These are phyloP conservation scores for Tilletia setariae DNA, from an alignment of 1,284 basidiomycete species.

Conservation along the genomic window DNA sequence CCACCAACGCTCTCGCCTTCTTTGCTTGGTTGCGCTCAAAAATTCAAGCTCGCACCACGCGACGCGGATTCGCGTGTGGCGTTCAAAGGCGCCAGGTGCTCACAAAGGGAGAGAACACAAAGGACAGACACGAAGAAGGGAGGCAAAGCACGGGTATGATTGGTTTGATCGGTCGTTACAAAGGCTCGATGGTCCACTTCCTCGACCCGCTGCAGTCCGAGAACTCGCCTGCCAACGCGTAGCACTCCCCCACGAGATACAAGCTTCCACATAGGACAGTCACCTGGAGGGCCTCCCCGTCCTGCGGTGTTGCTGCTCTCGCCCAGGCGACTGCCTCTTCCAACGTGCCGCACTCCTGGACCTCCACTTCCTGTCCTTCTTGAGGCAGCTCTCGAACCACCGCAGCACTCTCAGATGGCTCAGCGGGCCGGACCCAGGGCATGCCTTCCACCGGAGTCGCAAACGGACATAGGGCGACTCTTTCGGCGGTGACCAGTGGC, in stretches of 20 bases:
- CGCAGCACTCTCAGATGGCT: slow-evolving; percentile 19
- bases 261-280: slow-evolving; percentile 47
- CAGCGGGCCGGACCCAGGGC: slow-evolving; percentile 45
- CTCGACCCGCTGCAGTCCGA: neutral
- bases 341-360: neutral
- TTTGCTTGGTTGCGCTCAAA: too few species aligned
- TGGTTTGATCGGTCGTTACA: neutral
- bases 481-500: slow-evolving; percentile 26
- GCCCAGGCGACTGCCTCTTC: slow-evolving; percentile 18
- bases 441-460: slow-evolving; percentile 49
- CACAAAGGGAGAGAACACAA: neutral
- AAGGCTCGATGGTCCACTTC: neutral
- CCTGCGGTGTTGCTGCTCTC: neutral
- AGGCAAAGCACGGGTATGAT: neutral
- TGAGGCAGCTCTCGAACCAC: slow-evolving; percentile 18
- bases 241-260: slow-evolving; percentile 49
- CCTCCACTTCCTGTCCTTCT: slow-evolving; percentile 16
- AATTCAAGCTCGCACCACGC: too few species aligned
- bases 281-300: slow-evolving; percentile 17
- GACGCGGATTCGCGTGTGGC: too few species aligned
- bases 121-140: neutral
- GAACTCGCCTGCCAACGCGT: slow-evolving; percentile 18
- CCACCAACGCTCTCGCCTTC: too few species aligned
- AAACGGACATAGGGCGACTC: slow-evolving; percentile 41
- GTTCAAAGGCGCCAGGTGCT: too few species aligned